Evolutionary conservation across 306 rosid genomes (phyloP).

Genomic region (Rosa multiflora): DNA sequence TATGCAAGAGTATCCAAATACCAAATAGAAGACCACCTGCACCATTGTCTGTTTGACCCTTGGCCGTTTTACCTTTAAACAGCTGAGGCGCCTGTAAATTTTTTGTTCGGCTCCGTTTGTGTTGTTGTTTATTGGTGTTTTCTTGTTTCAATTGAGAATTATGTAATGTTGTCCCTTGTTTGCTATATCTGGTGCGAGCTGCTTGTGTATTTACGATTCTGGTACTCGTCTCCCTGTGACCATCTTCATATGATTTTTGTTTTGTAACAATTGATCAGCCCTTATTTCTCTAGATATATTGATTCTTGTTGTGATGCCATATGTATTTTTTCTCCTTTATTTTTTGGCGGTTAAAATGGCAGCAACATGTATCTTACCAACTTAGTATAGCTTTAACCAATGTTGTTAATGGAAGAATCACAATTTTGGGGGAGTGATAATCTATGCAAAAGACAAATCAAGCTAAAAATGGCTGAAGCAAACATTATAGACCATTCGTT

Average conservation of each 20-base stretch:
- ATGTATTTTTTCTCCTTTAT: not conserved
- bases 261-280: conserved; percentile 24
- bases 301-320: not conserved
- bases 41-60: conserved; percentile 8
- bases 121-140: conserved; percentile 37
- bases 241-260: conserved; percentile 10
- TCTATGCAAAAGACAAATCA: not conserved
- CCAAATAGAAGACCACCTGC: conserved; percentile 27
- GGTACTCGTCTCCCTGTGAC: conserved; percentile 2
- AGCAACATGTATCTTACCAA: not conserved
- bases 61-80: conserved; percentile 20
- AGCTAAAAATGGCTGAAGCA: not conserved
- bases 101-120: conserved; percentile 29
- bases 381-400: no score
- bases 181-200: conserved; percentile 24
- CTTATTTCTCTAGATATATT: not conserved
- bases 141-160: conserved; percentile 20
- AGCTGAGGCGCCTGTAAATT: conserved; percentile 45
- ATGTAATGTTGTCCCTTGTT: conserved; percentile 19
- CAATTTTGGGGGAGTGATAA: no score
- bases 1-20: conserved; percentile 13
- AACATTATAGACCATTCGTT: not conserved
- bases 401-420: no score
- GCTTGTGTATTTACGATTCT: conserved; percentile 28
- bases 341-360: not conserved